A percentile compares a stretch with the other conserved stretches of the same genome.
Evolutionary conservation across 169 alveolate species (phyloP).

Genomic region (Cystoisospora suis): DNA sequence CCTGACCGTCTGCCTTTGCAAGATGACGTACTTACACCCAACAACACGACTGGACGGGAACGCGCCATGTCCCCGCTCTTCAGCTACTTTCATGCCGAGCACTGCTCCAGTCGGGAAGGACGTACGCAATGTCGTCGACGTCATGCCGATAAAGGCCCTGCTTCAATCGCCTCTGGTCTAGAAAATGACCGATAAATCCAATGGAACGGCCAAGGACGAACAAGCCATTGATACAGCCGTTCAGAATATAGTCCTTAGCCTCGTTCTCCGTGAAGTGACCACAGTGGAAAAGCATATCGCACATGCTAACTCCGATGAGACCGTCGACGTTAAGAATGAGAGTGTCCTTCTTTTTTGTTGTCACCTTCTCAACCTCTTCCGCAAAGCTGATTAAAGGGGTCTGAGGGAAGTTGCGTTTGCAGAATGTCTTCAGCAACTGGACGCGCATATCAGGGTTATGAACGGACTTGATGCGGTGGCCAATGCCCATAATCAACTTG

Average conservation of each 20-base stretch:
- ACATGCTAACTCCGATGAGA: slow-evolving; percentile 69
- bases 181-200: slow-evolving; percentile 75
- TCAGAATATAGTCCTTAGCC: slow-evolving; percentile 64
- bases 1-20: too few species aligned
- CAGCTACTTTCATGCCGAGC: too few species aligned
- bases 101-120: slow-evolving; percentile 54
- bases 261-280: slow-evolving; percentile 60
- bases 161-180: slow-evolving; percentile 69
- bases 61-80: too few species aligned
- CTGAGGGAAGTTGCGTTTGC: slow-evolving; percentile 62
- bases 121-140: slow-evolving; percentile 63
- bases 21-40: too few species aligned
- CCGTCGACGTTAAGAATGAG: slow-evolving; percentile 76
- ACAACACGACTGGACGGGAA: too few species aligned
- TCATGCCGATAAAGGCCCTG: slow-evolving; percentile 71
- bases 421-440: slow-evolving; percentile 67
- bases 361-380: slow-evolving; percentile 63
- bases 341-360: slow-evolving; percentile 71
- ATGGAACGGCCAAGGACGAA: slow-evolving; percentile 72
- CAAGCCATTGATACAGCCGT: slow-evolving; percentile 73
- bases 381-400: slow-evolving; percentile 51
- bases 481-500: slow-evolving; percentile 74
- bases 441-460: slow-evolving; percentile 73
- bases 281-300: slow-evolving; percentile 70
- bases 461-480: slow-evolving; percentile 72